Evolutionary conservation across 495 filamentous ascomycete species (phyloP), one percentile per base, ranked within the genome.

Genomic region (Trichoderma erinaceum): DNA sequence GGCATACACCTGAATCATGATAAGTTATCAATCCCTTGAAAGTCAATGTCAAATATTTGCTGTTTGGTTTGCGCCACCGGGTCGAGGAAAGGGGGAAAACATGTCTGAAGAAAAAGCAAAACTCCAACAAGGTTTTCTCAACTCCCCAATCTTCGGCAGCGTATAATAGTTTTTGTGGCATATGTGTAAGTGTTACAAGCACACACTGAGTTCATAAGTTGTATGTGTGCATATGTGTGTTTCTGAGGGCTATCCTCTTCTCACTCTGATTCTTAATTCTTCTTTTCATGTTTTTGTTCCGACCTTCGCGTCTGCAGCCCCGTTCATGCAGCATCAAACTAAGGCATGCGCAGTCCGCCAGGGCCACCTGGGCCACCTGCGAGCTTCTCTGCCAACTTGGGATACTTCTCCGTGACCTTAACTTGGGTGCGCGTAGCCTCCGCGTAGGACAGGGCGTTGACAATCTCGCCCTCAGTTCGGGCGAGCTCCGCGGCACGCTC

Each of bases 401-500:
- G 95, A 74, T 99, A 98, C 79, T 97, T 96, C 81, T 97, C 91
- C 80, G 97, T 93, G 18, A 99, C 95, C 81, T 97, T 91, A 48
- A 99, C 84, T 80, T 99, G 95, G 67, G 96, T 98, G 69, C 96
- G 84, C 63, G 95, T 98, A 25, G 96, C 95, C 78, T 99, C 95
- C 16, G 95, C 95, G 77, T 99, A 99, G 16, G 92, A 96, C 41
- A 99, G 85, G 13, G 95, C 95, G 70, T 98, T 99, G 71, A 98
- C 85, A 66, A 98, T 91, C 80, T 99, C 95, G 63, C 90, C 92
- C 72, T 97, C 93, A 0, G 95, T 99, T 64, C 95, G 83, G n/a
- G 93, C 92, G 41, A 99, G 87, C 80, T 97, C 92, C 15, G 95
- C 95, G 2, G 95, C 95, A 41, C 91, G 89, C 83, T 98, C 92